phyloP scores from a whole-genome alignment of 2,329 filamentous ascomycete genomes.

The Teratosphaeria epicoccoides region DNA sequence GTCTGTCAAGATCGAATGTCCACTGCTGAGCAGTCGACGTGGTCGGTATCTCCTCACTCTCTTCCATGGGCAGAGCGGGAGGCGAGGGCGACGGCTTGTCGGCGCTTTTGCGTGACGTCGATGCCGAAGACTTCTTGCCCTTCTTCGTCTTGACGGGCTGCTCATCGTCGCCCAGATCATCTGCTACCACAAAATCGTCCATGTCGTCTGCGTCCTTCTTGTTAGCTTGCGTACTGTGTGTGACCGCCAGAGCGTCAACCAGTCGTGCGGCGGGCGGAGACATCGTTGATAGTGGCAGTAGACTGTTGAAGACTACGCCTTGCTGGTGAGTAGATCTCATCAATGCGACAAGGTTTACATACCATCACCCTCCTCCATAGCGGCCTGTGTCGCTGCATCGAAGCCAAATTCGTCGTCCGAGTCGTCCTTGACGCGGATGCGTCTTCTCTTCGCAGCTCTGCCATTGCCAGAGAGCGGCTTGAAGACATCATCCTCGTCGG shows the following conservation, averaged over 20 bases:
- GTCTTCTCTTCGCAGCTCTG: slow-evolving; percentile 46
- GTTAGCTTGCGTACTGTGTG: slow-evolving; percentile 3
- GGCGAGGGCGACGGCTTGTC: slow-evolving; percentile 37
- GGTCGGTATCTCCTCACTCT: slow-evolving; percentile 41
- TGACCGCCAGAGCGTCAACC: background rate
- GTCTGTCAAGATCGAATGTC: slow-evolving; percentile 58
- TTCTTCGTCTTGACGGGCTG: slow-evolving; percentile 51
- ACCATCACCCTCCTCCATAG: slow-evolving; percentile 53
- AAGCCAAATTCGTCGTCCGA: slow-evolving; percentile 56
- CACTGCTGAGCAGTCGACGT: slow-evolving; percentile 73
- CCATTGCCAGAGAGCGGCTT: slow-evolving; percentile 39
- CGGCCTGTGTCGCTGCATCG: slow-evolving; percentile 46
- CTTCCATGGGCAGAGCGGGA: slow-evolving; percentile 30
- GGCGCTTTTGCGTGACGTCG: slow-evolving; percentile 37
- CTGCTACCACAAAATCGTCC: slow-evolving; percentile 77
- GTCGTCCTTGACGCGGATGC: slow-evolving; percentile 51
- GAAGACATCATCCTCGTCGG: slow-evolving; percentile 61
- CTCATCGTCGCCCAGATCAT: slow-evolving; percentile 65
- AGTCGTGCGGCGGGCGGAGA: background rate
- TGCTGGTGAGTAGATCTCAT: slow-evolving; percentile 12
- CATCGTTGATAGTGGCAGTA: slow-evolving; percentile 2
- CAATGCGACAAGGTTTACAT: slow-evolving; percentile 11
- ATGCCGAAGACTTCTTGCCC: slow-evolving; percentile 39
- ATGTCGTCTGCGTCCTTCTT: slow-evolving; percentile 42
- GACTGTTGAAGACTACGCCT: slow-evolving; percentile 8